Evolutionary conservation across 169 alveolate genomes (phyloP).

Genomic region (Neospora caninum): DNA sequence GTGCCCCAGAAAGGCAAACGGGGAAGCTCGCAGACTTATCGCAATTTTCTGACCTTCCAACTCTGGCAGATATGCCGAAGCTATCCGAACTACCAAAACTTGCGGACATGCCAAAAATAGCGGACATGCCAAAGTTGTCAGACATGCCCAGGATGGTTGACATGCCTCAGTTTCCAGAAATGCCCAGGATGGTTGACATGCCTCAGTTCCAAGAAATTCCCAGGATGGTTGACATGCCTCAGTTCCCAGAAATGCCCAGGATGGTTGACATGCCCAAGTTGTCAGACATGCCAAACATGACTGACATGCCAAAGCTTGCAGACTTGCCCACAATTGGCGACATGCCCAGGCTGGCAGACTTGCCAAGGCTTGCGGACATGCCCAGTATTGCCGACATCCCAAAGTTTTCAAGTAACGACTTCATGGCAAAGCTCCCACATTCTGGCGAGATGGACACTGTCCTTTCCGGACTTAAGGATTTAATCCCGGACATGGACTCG

Average conservation of each 20-base stretch:
- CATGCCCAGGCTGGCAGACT: conserved; percentile 10
- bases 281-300: not conserved
- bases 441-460: conserved; percentile 7
- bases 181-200: conserved; percentile 24
- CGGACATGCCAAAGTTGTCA: not conserved
- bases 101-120: not conserved
- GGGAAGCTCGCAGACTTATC: not conserved
- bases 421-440: not conserved
- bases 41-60: not conserved
- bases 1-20: not conserved
- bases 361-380: conserved; percentile 7
- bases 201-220: not conserved
- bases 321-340: not conserved
- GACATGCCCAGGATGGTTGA: not conserved
- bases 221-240: not conserved
- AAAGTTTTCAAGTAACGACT: not conserved
- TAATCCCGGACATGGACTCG: conserved; percentile 7
- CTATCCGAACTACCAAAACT: not conserved
- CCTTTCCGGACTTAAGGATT: not conserved
- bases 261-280: not conserved
- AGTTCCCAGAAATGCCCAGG: not conserved
- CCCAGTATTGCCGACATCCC: conserved; percentile 14
- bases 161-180: not conserved
- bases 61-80: not conserved
- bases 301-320: not conserved